Conservation (phyloP, 257 asterid genomes). For the Osmanthus fragrans region DNA sequence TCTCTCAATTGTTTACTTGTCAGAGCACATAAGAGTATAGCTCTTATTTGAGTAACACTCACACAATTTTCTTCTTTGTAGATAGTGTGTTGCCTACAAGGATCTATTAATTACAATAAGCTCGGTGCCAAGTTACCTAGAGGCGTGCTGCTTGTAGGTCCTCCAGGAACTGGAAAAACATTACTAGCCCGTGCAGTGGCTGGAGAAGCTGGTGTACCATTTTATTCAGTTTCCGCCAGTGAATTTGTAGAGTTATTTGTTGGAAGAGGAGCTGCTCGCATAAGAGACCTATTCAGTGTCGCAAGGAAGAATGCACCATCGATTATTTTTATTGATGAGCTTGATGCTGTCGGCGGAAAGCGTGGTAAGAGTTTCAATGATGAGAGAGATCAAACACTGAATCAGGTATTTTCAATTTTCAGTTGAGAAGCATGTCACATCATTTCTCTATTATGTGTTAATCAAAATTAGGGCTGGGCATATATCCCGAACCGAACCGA, state of each 20-base stretch:
- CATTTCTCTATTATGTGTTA: conserved; percentile 9
- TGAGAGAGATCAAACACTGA: conserved; percentile 94
- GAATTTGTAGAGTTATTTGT: conserved; percentile 96
- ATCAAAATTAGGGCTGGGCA: too few relatives aligned
- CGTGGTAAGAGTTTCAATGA: conserved; percentile 98
- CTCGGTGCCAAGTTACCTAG: conserved; percentile 93
- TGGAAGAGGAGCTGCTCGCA: conserved; percentile 98
- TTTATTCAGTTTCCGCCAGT: conserved; percentile 95
- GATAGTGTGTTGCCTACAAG: conserved; percentile 91
- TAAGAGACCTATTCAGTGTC: conserved; percentile 79
- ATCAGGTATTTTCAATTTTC: conserved; percentile 60
- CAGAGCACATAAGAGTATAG: not conserved
- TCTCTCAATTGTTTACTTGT: conserved; percentile 12
- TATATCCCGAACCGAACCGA: too few relatives aligned
- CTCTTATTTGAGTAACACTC: conserved; percentile 1
- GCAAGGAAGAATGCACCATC: conserved; percentile 96
- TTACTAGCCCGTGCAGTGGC: conserved; percentile 97
- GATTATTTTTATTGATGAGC: conserved; percentile 90
- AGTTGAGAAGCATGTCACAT: not conserved
- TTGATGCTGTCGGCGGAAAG: conserved; percentile 97
- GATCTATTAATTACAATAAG: conserved; percentile 81
- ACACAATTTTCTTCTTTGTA: conserved; percentile 29
- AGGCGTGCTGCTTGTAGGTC: conserved; percentile 96
- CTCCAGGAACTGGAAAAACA: conserved; percentile 97
- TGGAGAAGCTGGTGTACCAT: conserved; percentile 97